Conservation (phyloP, 805 yeast genomes). For the Yamadazyma nakazawae region DNA sequence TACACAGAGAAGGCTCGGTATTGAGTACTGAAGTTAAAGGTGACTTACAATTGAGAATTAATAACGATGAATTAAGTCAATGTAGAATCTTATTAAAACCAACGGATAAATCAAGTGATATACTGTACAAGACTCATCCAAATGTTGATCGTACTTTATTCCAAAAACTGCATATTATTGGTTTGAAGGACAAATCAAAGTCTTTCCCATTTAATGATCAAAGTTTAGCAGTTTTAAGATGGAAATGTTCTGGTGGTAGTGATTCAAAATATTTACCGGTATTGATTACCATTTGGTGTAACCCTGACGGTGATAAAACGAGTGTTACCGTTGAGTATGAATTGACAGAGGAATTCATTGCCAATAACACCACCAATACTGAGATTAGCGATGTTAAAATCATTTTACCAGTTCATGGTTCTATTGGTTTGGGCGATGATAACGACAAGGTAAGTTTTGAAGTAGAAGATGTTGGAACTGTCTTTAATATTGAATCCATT, state of each 20-base stretch:
- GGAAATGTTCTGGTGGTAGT: constrained; percentile 72
- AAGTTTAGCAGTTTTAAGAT: constrained; percentile 85
- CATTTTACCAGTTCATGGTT: constrained; percentile 66
- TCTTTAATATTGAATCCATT: constrained; percentile 59
- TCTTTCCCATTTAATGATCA: constrained; percentile 92
- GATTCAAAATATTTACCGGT: constrained; percentile 63
- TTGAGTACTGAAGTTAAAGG: constrained; percentile 78
- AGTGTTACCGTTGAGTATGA: constrained; percentile 90
- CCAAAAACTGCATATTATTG: constrained; percentile 53
- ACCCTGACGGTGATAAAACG: constrained; percentile 50
- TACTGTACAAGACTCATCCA: constrained; percentile 92
- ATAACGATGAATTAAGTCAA: constrained; percentile 65
- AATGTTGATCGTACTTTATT: constrained; percentile 83
- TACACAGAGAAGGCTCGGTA: constrained; percentile 80
- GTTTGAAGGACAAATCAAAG: constrained; percentile 71
- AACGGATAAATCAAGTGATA: constrained; percentile 44
- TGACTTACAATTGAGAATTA: constrained; percentile 83
- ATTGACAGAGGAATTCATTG: constrained; percentile 42
- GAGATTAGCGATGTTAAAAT: constrained; percentile 49
- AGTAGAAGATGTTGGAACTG: constrained; percentile 64
- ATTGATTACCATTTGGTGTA: constrained; percentile 81
- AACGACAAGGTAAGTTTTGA: constrained; percentile 48
- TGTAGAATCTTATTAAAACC: constrained; percentile 60
- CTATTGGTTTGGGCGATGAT: constrained; percentile 48
- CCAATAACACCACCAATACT: constrained; percentile 11